Percentiles rank a stretch among this genome's conserved stretches.
Evolutionary conservation across 345 rosid genomes (phyloP).

Genomic region (Bretschneidera sinensis): DNA sequence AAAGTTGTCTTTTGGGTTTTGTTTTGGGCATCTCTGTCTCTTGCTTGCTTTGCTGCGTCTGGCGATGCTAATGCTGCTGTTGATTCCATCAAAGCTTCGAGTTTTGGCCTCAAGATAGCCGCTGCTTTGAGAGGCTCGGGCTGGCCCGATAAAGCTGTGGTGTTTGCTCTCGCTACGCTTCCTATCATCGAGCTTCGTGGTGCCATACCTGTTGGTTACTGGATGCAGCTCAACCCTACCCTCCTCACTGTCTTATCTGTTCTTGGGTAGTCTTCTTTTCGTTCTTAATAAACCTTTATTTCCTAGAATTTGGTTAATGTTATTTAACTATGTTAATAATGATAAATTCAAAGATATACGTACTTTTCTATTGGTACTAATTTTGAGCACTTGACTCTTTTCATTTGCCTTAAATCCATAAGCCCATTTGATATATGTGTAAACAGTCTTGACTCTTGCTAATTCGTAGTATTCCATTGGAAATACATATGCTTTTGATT

Average conservation of each 20-base stretch:
- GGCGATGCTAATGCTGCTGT: constrained; percentile 78
- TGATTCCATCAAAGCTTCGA: constrained; percentile 75
- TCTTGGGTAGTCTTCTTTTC: constrained; percentile 56
- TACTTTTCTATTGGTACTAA: neutral
- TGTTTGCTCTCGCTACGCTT: constrained; percentile 85
- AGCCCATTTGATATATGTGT: too few relatives aligned
- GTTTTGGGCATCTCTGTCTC: constrained; percentile 70
- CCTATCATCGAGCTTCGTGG: constrained; percentile 94
- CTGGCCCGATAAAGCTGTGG: constrained; percentile 83
- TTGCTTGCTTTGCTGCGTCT: constrained; percentile 74
- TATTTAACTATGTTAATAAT: neutral
- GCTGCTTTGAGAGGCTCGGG: constrained; percentile 59
- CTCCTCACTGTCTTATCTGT: constrained; percentile 53
- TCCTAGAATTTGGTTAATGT: neutral
- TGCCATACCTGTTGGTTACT: constrained; percentile 93
- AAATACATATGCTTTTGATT: neutral
- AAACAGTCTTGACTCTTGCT: too few relatives aligned
- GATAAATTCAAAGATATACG: neutral
- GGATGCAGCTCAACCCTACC: constrained; percentile 81
- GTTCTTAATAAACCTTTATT: neutral
- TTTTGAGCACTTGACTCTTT: neutral
- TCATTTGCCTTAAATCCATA: too few relatives aligned
- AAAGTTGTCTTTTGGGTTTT: constrained; percentile 51
- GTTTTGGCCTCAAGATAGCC: constrained; percentile 71
- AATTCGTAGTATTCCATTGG: too few relatives aligned